Percentiles rank a stretch among this genome's conserved stretches.
These are phyloP conservation scores for Chloropicon primus DNA, from an alignment of 139 green algal genomes.

Conservation along the genomic window DNA sequence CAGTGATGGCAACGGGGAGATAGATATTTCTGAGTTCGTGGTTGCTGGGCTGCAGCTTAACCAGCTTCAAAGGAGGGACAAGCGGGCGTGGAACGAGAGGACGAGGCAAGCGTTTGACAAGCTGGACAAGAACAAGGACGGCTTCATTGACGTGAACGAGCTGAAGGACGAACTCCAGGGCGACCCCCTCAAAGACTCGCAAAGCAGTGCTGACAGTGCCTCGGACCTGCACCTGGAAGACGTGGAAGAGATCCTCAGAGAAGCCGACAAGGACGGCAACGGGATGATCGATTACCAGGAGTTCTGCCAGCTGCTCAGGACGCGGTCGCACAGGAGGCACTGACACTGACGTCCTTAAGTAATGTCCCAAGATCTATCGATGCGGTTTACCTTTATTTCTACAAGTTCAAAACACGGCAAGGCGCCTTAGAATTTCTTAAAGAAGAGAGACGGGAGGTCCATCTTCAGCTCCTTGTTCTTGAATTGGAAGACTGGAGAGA, in stretches of 20 bases:
- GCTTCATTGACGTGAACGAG: not conserved
- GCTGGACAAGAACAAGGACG: not conserved
- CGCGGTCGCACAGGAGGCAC: no score
- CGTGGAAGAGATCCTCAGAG: conserved; percentile 6
- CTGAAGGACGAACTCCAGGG: not conserved
- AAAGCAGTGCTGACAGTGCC: conserved; percentile 18
- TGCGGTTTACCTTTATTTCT: no score
- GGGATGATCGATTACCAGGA: conserved; percentile 34
- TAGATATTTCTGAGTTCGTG: not conserved
- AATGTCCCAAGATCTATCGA: no score
- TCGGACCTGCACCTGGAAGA: not conserved
- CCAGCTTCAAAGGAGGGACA: not conserved
- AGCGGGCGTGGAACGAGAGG: not conserved
- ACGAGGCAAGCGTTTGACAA: not conserved
- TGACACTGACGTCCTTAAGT: no score
- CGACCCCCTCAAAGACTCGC: not conserved
- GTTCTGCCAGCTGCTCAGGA: conserved; percentile 14
- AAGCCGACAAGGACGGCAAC: conserved; percentile 30
- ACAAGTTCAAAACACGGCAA: no score
- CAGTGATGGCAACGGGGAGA: not conserved
- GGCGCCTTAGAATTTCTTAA: not conserved
- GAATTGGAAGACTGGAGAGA: not conserved
- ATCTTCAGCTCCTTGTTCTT: not conserved
- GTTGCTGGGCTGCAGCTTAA: not conserved
- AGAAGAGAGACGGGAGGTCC: not conserved